phyloP scores from a whole-genome alignment of 2,329 filamentous ascomycete species.

The Beauveria sp. region DNA sequence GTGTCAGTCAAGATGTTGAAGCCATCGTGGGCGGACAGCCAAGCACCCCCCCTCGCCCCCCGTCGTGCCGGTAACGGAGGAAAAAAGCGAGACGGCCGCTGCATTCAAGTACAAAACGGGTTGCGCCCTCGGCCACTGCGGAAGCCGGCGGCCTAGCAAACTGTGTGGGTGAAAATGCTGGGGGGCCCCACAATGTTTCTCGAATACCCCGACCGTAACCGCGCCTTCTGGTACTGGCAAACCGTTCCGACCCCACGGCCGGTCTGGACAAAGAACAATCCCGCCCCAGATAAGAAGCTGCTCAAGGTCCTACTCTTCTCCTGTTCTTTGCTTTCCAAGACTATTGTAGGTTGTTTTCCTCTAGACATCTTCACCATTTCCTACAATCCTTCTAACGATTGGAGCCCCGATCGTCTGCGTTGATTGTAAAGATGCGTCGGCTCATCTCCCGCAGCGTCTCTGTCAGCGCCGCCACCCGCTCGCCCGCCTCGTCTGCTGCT shows the following conservation, averaged over 20 bases:
- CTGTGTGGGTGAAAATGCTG: conserved; percentile 2
- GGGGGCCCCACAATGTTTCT: not conserved
- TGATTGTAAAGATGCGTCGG: conserved; percentile 11
- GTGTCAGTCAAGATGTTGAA: not conserved
- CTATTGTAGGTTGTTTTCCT: not conserved
- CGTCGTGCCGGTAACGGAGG: conserved; percentile 3
- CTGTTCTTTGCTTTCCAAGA: not conserved
- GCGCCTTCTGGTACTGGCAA: conserved; percentile 8
- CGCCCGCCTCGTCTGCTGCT: conserved; percentile 20
- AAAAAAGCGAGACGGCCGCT: not conserved
- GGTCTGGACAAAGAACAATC: not conserved
- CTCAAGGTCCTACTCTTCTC: not conserved
- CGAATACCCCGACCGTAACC: conserved; percentile 8
- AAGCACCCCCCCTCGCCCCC: too few relatives aligned
- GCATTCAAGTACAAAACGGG: not conserved
- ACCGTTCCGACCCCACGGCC: not conserved
- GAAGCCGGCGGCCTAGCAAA: conserved; percentile 5
- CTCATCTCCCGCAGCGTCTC: conserved; percentile 13
- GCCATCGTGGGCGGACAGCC: not conserved
- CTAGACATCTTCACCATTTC: not conserved
- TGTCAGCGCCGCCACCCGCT: conserved; percentile 22
- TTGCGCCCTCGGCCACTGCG: conserved; percentile 2
- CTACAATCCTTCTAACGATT: not conserved
- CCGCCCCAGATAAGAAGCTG: conserved; percentile 5
- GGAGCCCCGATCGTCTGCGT: not conserved